A percentile compares a stretch with the other conserved stretches of the same genome.
Evolutionary conservation across 176 grass and related monocot genomes (phyloP).

Genomic region (Paspalum notatum): DNA sequence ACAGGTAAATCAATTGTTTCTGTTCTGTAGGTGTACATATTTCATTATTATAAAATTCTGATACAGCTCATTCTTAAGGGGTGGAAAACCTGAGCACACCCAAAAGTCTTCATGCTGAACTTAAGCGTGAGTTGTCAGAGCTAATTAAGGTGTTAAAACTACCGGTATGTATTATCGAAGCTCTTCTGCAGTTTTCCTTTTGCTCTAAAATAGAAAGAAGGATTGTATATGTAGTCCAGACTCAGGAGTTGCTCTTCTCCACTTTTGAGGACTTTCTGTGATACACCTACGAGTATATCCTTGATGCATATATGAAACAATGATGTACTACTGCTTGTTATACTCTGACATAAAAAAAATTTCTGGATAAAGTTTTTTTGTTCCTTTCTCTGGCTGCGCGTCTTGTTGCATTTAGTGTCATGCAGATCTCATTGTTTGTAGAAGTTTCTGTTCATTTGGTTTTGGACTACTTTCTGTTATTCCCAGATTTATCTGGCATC

Average conservation of each 20-base stretch:
- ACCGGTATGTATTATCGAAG: slow-evolving; percentile 54
- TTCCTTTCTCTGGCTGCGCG: not conserved
- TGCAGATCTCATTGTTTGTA: slow-evolving; percentile 5
- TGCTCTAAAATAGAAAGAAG: slow-evolving; percentile 19
- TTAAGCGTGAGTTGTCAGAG: slow-evolving; percentile 66
- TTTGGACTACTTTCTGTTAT: slow-evolving; percentile 16
- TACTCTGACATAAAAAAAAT: not conserved
- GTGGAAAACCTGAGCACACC: slow-evolving; percentile 53
- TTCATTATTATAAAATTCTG: slow-evolving; percentile 24
- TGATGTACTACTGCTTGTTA: not conserved
- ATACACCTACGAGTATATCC: slow-evolving; percentile 13
- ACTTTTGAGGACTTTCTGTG: not conserved
- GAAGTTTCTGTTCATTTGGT: slow-evolving; percentile 18
- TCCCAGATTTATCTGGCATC: slow-evolving; percentile 14
- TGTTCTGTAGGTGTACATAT: slow-evolving; percentile 25
- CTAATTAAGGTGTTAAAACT: slow-evolving; percentile 59
- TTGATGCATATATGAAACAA: not conserved
- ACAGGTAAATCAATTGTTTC: slow-evolving; percentile 31
- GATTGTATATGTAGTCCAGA: not conserved
- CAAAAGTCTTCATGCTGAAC: slow-evolving; percentile 60
- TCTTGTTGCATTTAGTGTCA: slow-evolving; percentile 20
- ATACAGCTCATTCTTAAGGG: slow-evolving; percentile 46
- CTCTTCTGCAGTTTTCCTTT: slow-evolving; percentile 6
- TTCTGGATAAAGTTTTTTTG: not conserved
- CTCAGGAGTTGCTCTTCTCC: slow-evolving; percentile 25